A percentile compares a stretch with the other conserved stretches of the same genome.
phyloP scores from a whole-genome alignment of 2,329 filamentous ascomycete species.

The Dendryphion nanum region DNA sequence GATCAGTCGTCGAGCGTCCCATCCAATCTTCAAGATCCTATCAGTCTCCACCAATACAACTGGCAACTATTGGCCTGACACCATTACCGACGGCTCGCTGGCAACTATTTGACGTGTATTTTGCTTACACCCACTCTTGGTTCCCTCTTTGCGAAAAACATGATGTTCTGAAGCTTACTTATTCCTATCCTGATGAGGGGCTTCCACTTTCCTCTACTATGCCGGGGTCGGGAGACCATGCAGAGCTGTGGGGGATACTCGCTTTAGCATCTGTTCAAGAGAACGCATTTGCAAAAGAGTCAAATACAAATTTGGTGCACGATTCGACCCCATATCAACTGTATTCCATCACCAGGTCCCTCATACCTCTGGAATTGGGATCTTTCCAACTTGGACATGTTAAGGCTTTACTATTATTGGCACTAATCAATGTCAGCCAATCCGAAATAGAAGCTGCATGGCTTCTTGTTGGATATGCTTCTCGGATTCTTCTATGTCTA shows the following conservation, averaged over 20 bases:
- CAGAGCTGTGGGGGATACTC: slow-evolving; percentile 47
- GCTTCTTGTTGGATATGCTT: slow-evolving; percentile 63
- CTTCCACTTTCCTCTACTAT: slow-evolving; percentile 24
- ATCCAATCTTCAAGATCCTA: no score
- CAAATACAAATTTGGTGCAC: neutral
- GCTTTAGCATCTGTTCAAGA: slow-evolving; percentile 40
- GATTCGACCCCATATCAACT: slow-evolving; percentile 15
- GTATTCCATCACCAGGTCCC: slow-evolving; percentile 25
- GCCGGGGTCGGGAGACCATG: slow-evolving; percentile 36
- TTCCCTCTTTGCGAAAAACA: slow-evolving; percentile 71
- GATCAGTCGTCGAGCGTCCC: no score
- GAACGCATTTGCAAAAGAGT: neutral
- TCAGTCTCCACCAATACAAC: no score
- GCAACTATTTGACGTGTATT: slow-evolving; percentile 68
- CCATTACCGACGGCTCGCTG: slow-evolving; percentile 58
- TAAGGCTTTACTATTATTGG: slow-evolving; percentile 49
- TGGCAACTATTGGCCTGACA: no score
- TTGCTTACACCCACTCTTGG: slow-evolving; percentile 75
- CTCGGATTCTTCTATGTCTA: slow-evolving; percentile 50
- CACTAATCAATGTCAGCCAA: slow-evolving; percentile 62
- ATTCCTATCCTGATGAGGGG: slow-evolving; percentile 51
- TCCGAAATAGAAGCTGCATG: slow-evolving; percentile 60
- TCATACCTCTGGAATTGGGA: slow-evolving; percentile 32
- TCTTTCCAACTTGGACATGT: slow-evolving; percentile 40
- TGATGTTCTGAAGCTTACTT: slow-evolving; percentile 58